Conservation (phyloP, 257 asterid genomes). For the Penstemon davidsonii region DNA sequence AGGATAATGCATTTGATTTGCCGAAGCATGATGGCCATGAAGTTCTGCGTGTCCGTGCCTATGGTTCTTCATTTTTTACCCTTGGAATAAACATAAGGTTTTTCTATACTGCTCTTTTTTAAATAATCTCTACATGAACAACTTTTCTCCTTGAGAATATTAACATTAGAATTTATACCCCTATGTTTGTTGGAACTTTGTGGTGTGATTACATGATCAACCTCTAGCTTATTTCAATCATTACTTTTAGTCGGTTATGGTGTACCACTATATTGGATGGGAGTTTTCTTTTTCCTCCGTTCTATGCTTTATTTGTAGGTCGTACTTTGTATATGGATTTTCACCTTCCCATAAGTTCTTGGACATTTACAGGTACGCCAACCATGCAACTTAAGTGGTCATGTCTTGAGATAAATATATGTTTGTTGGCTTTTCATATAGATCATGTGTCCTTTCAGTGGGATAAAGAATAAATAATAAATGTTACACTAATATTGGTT, state of each 20-base stretch:
- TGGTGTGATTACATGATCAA: background rate
- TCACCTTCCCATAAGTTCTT: background rate
- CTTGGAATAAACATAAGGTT: slow-evolving; percentile 97
- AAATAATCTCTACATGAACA: slow-evolving; percentile 15
- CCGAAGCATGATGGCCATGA: slow-evolving; percentile 71
- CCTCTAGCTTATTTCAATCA: background rate
- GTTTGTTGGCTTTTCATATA: background rate
- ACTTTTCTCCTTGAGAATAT: slow-evolving; percentile 15
- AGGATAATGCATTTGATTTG: slow-evolving; percentile 40
- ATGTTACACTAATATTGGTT: slow-evolving; percentile 4
- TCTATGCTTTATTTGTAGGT: too few relatives aligned
- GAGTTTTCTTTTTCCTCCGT: background rate
- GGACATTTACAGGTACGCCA: slow-evolving; percentile 4
- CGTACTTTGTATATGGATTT: background rate
- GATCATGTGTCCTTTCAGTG: slow-evolving; percentile 2
- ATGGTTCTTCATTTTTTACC: slow-evolving; percentile 87
- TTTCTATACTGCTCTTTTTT: slow-evolving; percentile 17
- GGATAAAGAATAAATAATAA: background rate
- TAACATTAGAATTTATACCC: slow-evolving; percentile 7
- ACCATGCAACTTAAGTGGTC: background rate
- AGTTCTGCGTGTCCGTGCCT: slow-evolving; percentile 86
- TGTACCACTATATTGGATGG: slow-evolving; percentile 4
- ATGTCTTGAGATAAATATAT: background rate
- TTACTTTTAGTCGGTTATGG: slow-evolving; percentile 5
- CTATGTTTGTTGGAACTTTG: background rate